Base-by-base conservation (phyloP, 2,329 filamentous ascomycete genomes). In the Alternaria postmessia region DNA sequence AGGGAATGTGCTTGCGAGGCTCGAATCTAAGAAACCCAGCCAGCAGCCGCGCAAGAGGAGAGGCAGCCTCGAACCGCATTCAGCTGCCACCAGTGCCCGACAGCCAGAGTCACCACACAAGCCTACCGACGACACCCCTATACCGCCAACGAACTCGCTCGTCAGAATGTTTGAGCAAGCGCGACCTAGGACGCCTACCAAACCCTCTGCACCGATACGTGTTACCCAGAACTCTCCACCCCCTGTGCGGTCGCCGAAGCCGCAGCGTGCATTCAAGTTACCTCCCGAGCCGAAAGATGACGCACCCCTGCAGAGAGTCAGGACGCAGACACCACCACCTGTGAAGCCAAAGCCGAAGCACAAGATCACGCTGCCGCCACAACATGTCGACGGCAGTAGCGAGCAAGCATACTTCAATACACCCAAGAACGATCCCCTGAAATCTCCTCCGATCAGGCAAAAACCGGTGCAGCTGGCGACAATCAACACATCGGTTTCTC, bases 121-220 rank as follows among this genome's bases (percentile, higher is more conserved):
- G 36, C 64, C 78, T 16, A 79, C 83, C 12, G 87, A 91, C 71
- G 85, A 85, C 9, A 84, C 82, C 1, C 81, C 87, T 6, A 88
- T 91, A 51, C 81, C 85, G 24, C 84, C 89, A 0, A 89, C 89
- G 0, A 87, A 82, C 3, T 86, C 88, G 5, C 81, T 92, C 20
- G 89, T 92, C 54, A 86, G 86, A 39, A 83, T 91, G 79, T 92
- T 92, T 66, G 90, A 93, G 77, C 81, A 83, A 63, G 83, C 80
- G 43, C 69, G 70, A 32, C 63, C 72, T 8, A 64, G 48, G 1
- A 72, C 69, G 1, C 66, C 73, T 44, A 54, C 59, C 1, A 64
- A 64, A 20, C 32, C 64, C 12, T 42, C 62, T 8, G 55, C 66
- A 16, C 68, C 75, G 16, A 51, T 69, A 12, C 56, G 66, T 24